Evolutionary conservation across 768 basidiomycete species (phyloP).

Genomic region (Candolleomyces aberdarensis): DNA sequence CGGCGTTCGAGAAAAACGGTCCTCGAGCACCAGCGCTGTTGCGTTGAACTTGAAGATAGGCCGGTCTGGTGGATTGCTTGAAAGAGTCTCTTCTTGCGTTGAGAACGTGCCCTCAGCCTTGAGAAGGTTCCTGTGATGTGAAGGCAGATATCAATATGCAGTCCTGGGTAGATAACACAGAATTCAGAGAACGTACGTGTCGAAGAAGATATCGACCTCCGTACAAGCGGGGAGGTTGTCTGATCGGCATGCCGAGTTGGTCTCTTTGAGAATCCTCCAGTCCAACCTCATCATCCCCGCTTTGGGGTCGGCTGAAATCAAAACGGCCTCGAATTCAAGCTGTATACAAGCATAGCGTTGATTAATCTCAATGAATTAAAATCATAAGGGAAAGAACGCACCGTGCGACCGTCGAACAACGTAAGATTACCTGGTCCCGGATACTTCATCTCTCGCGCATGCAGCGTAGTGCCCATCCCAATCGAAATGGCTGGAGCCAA

Average conservation of each 20-base stretch:
- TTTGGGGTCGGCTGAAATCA: conserved; percentile 20
- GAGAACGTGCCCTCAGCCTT: conserved; percentile 3
- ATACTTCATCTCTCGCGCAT: conserved; percentile 5
- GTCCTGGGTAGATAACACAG: not conserved
- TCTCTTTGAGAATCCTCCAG: conserved; percentile 18
- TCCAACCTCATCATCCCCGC: conserved; percentile 16
- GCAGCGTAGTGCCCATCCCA: not conserved
- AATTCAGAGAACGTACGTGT: conserved; percentile 11
- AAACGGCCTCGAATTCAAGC: conserved; percentile 14
- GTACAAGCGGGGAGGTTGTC: conserved; percentile 16
- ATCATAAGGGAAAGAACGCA: not conserved
- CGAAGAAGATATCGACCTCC: conserved; percentile 21
- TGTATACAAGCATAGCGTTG: not conserved
- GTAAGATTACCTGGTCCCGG: not conserved
- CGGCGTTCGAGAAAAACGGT: conserved; percentile 17
- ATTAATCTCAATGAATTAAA: not conserved
- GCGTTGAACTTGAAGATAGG: conserved; percentile 21
- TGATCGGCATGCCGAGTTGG: conserved; percentile 14
- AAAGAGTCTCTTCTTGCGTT: conserved; percentile 6
- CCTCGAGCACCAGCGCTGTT: conserved; percentile 8
- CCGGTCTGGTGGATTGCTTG: conserved; percentile 15
- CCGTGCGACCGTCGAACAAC: not conserved
- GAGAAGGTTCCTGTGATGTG: conserved; percentile 13
- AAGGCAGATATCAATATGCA: not conserved
- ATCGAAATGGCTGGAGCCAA: conserved; percentile 3